Evolutionary conservation across 768 basidiomycete species (phyloP).

Genomic region (Suillus hirtellus): DNA sequence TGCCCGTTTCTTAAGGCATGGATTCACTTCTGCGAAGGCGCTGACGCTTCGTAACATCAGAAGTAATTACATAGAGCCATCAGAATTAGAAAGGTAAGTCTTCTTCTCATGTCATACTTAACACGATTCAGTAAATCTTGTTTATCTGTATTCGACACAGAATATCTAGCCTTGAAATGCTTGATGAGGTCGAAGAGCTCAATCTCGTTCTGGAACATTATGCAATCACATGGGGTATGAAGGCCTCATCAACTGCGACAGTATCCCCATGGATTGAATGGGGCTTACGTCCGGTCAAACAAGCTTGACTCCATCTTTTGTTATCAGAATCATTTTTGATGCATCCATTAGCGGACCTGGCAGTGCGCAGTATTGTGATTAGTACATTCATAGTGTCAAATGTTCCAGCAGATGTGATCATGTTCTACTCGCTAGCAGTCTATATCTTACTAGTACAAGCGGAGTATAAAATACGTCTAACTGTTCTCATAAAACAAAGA

Average conservation of each 20-base stretch:
- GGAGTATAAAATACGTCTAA: not conserved
- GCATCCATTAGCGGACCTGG: not conserved
- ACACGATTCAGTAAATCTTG: not conserved
- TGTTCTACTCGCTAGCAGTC: not conserved
- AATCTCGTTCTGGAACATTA: slow-evolving; percentile 90
- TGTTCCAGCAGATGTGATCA: not conserved
- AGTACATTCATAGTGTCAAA: not conserved
- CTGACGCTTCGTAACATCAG: slow-evolving; percentile 73
- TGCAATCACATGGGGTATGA: slow-evolving; percentile 71
- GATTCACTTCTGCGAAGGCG: slow-evolving; percentile 56
- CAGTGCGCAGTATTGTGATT: not conserved
- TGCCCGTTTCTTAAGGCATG: slow-evolving; percentile 56
- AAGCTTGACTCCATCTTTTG: not conserved
- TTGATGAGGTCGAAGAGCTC: slow-evolving; percentile 95
- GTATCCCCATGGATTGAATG: slow-evolving; percentile 4
- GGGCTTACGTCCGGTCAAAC: not conserved
- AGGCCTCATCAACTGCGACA: slow-evolving; percentile 1
- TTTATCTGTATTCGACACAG: slow-evolving; percentile 38
- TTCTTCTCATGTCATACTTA: not conserved
- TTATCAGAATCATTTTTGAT: not conserved
- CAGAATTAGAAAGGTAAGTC: slow-evolving; percentile 62
- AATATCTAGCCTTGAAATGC: slow-evolving; percentile 76
- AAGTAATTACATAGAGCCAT: slow-evolving; percentile 41
- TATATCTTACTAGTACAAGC: not conserved
- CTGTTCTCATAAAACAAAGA: not conserved